Percentiles rank a stretch among this genome's conserved stretches.
phyloP scores from a whole-genome alignment of 169 alveolate species.

The Eimeria falciformis region DNA sequence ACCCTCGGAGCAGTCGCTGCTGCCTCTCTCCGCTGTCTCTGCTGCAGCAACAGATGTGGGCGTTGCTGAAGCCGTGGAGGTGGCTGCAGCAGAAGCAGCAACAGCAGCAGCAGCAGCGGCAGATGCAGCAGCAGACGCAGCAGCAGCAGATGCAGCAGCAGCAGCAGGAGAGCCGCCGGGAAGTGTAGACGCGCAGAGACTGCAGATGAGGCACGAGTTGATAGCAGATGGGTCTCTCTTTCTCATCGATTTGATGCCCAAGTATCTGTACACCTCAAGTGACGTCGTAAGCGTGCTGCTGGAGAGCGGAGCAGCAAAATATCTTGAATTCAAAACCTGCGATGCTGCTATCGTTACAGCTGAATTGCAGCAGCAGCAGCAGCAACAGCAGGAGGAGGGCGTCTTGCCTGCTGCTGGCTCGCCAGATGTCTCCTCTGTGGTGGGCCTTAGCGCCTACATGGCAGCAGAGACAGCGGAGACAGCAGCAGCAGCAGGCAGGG shows the following conservation, averaged over 20 bases:
- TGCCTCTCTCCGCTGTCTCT: background rate
- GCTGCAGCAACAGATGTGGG: constrained; percentile 33
- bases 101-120: constrained; percentile 62
- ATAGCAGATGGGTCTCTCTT: constrained; percentile 47
- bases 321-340: constrained; percentile 45
- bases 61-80: constrained; percentile 50
- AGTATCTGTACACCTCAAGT: constrained; percentile 64
- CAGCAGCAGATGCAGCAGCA: constrained; percentile 51
- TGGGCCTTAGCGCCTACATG: background rate
- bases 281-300: constrained; percentile 44
- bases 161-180: constrained; percentile 65
- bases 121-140: constrained; percentile 56
- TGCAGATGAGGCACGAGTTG: constrained; percentile 54
- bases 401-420: background rate
- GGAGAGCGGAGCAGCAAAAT: constrained; percentile 52
- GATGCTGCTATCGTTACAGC: constrained; percentile 53
- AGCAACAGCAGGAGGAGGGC: background rate
- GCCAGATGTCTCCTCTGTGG: no score
- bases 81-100: constrained; percentile 56
- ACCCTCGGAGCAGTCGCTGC: background rate
- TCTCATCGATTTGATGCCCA: constrained; percentile 52
- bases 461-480: constrained; percentile 38
- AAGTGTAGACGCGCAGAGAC: constrained; percentile 54
- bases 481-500: background rate
- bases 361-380: constrained; percentile 45